Evolutionary conservation across 345 rosid species (phyloP), one percentile per base, ranked within the genome.

Genomic region (Erysimum cheiranthoides): DNA sequence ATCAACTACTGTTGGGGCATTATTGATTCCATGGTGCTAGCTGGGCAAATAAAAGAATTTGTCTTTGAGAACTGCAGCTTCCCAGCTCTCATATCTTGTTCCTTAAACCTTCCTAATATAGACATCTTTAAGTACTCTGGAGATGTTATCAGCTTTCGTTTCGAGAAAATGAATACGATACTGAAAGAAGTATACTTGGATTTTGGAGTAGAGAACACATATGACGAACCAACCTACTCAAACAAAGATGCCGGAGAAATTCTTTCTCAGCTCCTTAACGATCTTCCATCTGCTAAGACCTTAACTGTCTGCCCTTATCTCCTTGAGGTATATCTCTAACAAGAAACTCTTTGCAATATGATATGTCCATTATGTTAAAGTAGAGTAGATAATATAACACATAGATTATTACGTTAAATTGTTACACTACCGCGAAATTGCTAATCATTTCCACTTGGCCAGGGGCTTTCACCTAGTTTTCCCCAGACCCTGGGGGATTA

Each of bases 311-410:
- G 57, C 21, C n/a, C 35, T 2, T 58, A 28, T 45, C 57, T 58
- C 13, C 74, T 70, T 10, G 32, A 70, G 74, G 74, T 70, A 69
- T 11, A 11, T 39, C 2, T 58, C n/a, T 58, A 16, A 47, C 11
- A 28, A 54, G 3, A 25, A 25, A 10, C 7, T 25, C 30, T 18
- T 52, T 52, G 16, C 58, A n/a, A 4, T 56, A 5, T 10, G 42
- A 39, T 39, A 0, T 10, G 13, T 39, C 13, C 5, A 2, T 39
- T 39, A 4, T 39, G 13, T 39, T 39, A 39, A 39, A 10, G 42
- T 10, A 39, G 13, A 39, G 42, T 10, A 39, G 4, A 39, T 10
- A 39, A 10, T 14, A 14, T 14, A 14, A 14, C 49, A 17, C 49
- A 14, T 14, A 45, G 2, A 5, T 45, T 14, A 13, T 9, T 9